Percentiles rank a stretch among this genome's conserved stretches.
These are phyloP conservation scores for Beauveria rudraprayagi DNA, from an alignment of 2,329 filamentous ascomycete genomes.

Conservation along the genomic window DNA sequence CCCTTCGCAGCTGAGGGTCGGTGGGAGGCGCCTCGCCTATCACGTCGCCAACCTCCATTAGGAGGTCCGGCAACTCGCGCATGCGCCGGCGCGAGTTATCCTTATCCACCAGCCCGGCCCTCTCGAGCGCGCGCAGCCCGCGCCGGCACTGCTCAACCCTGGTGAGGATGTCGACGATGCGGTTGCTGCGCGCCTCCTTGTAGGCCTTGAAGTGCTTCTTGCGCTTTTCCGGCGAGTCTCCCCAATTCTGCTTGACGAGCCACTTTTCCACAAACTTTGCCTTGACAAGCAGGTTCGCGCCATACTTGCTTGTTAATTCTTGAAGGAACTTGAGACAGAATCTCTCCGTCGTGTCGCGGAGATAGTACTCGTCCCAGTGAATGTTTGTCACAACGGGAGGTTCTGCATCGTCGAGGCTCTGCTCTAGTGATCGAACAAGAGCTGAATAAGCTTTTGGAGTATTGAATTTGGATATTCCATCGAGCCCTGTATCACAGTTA, in stretches of 20 bases:
- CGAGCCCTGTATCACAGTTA: constrained; percentile 23
- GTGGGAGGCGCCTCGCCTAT: constrained; percentile 16
- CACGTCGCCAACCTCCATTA: constrained; percentile 27
- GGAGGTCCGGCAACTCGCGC: constrained; percentile 23
- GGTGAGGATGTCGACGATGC: constrained; percentile 43
- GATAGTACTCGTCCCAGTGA: constrained; percentile 54
- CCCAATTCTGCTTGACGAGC: constrained; percentile 68
- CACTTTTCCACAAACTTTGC: constrained; percentile 63
- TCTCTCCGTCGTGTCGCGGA: constrained; percentile 54
- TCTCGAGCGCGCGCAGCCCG: constrained; percentile 45
- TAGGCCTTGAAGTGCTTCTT: constrained; percentile 47
- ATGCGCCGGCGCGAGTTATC: constrained; percentile 22
- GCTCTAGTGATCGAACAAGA: constrained; percentile 52
- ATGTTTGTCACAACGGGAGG: constrained; percentile 45
- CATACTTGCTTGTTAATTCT: constrained; percentile 52
- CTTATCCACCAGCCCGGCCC: constrained; percentile 38
- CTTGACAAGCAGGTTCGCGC: constrained; percentile 48
- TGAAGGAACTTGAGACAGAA: constrained; percentile 50
- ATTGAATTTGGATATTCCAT: constrained; percentile 39
- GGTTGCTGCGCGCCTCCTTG: constrained; percentile 40
- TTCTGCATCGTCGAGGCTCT: constrained; percentile 42
- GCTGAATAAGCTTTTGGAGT: constrained; percentile 45
- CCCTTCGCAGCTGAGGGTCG: constrained; percentile 23
- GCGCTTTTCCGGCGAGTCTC: constrained; percentile 43
- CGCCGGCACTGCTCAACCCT: constrained; percentile 39